Conservation (phyloP, 2,329 filamentous ascomycete genomes). For the Aspergillus versicolor region DNA sequence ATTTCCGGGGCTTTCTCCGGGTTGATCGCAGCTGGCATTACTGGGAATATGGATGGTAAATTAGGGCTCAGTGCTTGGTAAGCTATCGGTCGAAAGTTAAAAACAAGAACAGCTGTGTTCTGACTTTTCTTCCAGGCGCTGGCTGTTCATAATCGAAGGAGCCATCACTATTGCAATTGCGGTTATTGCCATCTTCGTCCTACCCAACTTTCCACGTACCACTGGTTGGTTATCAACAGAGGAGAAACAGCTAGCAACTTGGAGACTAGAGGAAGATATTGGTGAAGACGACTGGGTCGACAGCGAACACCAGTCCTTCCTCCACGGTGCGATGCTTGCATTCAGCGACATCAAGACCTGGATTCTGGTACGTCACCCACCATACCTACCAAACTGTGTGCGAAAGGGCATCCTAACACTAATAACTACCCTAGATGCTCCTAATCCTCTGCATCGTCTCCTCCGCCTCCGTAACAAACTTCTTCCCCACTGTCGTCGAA, state of each 20-base stretch:
- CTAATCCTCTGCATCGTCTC: slow-evolving; percentile 57
- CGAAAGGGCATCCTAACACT: no score
- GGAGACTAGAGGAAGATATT: slow-evolving; percentile 64
- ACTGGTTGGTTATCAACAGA: slow-evolving; percentile 43
- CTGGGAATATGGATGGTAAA: slow-evolving; percentile 59
- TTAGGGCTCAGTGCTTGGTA: slow-evolving; percentile 59
- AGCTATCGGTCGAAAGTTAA: slow-evolving; percentile 11
- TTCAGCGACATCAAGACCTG: slow-evolving; percentile 39
- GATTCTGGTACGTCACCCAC: no score
- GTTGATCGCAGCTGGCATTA: slow-evolving; percentile 64
- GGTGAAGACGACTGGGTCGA: slow-evolving; percentile 64
- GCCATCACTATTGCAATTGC: slow-evolving; percentile 63
- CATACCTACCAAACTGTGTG: no score
- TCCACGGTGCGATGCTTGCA: slow-evolving; percentile 55
- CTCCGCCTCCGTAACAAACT: slow-evolving; percentile 63
- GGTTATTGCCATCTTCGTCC: slow-evolving; percentile 55
- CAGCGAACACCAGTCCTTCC: slow-evolving; percentile 52
- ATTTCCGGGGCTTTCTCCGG: slow-evolving; percentile 47
- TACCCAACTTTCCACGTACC: slow-evolving; percentile 67
- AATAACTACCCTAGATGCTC: no score
- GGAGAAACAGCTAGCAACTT: slow-evolving; percentile 57
- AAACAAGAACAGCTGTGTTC: no score
- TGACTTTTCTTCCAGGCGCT: no score
- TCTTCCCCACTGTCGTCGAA: slow-evolving; percentile 69
- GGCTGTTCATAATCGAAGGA: slow-evolving; percentile 37